phyloP scores from a whole-genome alignment of 345 rosid genomes.

The Zanthoxylum bungeanum region DNA sequence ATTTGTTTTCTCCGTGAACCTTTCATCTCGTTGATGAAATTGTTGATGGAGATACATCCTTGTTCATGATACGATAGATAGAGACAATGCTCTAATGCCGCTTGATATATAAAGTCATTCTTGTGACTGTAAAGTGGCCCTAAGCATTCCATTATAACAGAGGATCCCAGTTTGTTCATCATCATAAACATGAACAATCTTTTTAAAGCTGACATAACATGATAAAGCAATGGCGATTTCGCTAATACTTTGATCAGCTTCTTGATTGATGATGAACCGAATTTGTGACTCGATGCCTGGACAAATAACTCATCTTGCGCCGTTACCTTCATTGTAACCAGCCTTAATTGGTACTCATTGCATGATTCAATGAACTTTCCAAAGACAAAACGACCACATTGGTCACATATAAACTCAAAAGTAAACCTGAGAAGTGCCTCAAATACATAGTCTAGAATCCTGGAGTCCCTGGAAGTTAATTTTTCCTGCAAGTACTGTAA shows the following conservation, averaged over 20 bases:
- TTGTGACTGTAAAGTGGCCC: background rate
- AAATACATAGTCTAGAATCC: background rate
- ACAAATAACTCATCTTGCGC: background rate
- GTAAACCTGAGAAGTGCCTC: background rate
- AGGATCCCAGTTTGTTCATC: constrained; percentile 6
- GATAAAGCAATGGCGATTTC: background rate
- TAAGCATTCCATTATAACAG: constrained; percentile 12
- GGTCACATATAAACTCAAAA: constrained; percentile 12
- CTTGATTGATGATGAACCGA: constrained; percentile 22
- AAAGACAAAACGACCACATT: constrained; percentile 17
- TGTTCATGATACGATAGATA: constrained; percentile 12
- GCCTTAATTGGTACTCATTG: background rate
- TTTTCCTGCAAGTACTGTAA: constrained; percentile 5
- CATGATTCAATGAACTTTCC: constrained; percentile 20
- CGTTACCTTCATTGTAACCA: background rate
- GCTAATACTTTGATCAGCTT: constrained; percentile 15
- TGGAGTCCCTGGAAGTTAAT: background rate
- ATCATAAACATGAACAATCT: background rate
- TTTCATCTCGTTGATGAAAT: constrained; percentile 15
- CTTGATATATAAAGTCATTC: constrained; percentile 3
- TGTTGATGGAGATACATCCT: constrained; percentile 21
- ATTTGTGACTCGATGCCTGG: background rate
- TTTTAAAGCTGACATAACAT: background rate
- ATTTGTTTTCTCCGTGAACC: constrained; percentile 12
- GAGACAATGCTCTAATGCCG: constrained; percentile 14